phyloP scores from a whole-genome alignment of 1,139 yeast species.

The Yamadazyma blattariae region DNA sequence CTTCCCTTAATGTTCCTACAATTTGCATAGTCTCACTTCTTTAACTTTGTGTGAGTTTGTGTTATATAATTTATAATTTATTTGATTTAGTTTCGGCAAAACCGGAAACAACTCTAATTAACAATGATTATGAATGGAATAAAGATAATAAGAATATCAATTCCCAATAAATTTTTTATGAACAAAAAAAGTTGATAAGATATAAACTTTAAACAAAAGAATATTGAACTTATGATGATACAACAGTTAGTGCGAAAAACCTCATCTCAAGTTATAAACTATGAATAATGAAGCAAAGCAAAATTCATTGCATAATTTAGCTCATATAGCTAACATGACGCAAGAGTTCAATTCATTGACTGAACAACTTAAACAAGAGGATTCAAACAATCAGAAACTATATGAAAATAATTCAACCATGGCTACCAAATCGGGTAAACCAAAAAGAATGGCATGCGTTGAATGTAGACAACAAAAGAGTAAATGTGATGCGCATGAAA shows the following conservation, averaged over 20 bases:
- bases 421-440: constrained; percentile 20
- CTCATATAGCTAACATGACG: constrained; percentile 46
- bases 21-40: constrained; percentile 1
- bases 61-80: no score
- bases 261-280: not conserved
- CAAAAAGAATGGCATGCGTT: constrained; percentile 81
- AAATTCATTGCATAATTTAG: constrained; percentile 38
- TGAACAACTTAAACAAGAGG: constrained; percentile 22
- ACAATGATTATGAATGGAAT: no score
- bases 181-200: no score
- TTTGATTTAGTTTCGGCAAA: no score
- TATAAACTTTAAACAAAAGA: no score
- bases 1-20: constrained; percentile 1
- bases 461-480: constrained; percentile 95
- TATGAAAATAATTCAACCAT: not conserved
- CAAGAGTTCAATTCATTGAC: constrained; percentile 36
- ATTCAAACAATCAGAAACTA: not conserved
- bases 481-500: constrained; percentile 81
- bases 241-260: constrained; percentile 1
- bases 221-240: no score
- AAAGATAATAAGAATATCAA: no score
- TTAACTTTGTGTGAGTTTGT: no score
- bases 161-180: no score
- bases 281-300: constrained; percentile 16
- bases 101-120: no score